Conservation (phyloP, 2,329 filamentous ascomycete genomes). For the Ophiostoma triangulosporum region DNA sequence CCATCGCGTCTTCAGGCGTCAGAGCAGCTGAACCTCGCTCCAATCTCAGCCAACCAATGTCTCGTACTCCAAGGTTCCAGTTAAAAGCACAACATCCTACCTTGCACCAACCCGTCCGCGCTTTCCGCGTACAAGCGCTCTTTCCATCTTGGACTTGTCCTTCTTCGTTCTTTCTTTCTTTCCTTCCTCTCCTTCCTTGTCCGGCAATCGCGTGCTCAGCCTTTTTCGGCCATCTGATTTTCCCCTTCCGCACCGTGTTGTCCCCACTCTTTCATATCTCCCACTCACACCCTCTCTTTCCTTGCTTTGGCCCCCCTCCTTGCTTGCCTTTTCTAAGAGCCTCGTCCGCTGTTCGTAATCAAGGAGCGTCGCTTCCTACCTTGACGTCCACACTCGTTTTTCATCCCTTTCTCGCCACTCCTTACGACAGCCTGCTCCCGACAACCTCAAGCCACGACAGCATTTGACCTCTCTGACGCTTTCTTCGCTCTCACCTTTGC, state of each 20-base stretch:
- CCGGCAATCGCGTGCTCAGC: neutral
- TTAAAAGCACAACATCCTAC: neutral
- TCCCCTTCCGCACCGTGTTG: slow-evolving; percentile 6
- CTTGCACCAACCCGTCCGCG: neutral
- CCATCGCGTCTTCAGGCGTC: neutral
- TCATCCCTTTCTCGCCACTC: neutral
- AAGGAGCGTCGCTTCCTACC: neutral
- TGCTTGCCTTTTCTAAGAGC: neutral
- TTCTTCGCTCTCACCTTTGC: neutral
- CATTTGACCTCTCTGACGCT: neutral
- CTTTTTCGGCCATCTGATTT: slow-evolving; percentile 6
- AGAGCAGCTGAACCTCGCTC: neutral
- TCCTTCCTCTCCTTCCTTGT: neutral
- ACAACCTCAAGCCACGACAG: neutral
- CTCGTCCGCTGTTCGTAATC: slow-evolving; percentile 1
- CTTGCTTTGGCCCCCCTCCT: neutral
- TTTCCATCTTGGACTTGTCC: neutral
- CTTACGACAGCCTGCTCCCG: neutral
- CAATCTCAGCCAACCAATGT: neutral
- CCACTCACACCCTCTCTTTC: neutral
- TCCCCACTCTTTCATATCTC: slow-evolving; percentile 7
- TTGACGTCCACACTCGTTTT: neutral
- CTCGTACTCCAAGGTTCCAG: neutral
- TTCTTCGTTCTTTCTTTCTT: neutral
- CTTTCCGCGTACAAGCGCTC: neutral